Evolutionary conservation across 2,329 filamentous ascomycete species (phyloP), one percentile per base, ranked within the genome.

Genomic region (Lithohypha guttulata): DNA sequence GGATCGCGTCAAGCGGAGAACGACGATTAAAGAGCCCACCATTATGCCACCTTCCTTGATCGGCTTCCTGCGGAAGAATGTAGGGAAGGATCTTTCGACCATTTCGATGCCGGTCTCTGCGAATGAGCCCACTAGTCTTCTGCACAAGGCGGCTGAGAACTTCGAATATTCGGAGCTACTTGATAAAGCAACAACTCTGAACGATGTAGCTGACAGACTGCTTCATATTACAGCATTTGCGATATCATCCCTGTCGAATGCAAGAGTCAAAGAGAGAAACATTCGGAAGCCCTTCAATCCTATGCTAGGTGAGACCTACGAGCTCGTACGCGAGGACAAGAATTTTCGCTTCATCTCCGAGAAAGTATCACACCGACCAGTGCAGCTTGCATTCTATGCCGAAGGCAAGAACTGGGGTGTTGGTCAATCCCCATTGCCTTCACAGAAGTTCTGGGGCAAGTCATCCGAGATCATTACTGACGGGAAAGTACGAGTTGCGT

Each of bases 361-460:
- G 58, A 98, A 98, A 59, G 84, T 98, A 6, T 82, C 78, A 11
- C 91, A 98, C 59, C 80, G 91, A 3, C 91, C 91, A 0, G 84
- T 98, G 10, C 79, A 87, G 46, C 76, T 96, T 54, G 91, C 91
- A 4, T 89, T 87, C 65, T 87, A 96, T 59, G 91, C 89, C 3
- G 91, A 98, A 58, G 77, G 83, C 26, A 72, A 77, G 26, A 68
- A 74, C 42, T 98, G 91, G 91, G 85, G 81, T 2, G 79, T 94
- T 45, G 72, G 84, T 1, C 91, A 96, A 57, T 84, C 81, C 3
- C 84, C 91, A 0, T 79, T 82, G 41, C 91, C 91, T 0, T 81
- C 81, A 15, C 89, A 98, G 57, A 96, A 96, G 57, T 98, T 98
- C 65, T 96, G 91, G 91, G 91, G 91, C 41, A 96, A 96, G 66